Evolutionary conservation across 2,329 filamentous ascomycete genomes (phyloP), one percentile per base, ranked within the genome.

Genomic region (Penicillium sp.): DNA sequence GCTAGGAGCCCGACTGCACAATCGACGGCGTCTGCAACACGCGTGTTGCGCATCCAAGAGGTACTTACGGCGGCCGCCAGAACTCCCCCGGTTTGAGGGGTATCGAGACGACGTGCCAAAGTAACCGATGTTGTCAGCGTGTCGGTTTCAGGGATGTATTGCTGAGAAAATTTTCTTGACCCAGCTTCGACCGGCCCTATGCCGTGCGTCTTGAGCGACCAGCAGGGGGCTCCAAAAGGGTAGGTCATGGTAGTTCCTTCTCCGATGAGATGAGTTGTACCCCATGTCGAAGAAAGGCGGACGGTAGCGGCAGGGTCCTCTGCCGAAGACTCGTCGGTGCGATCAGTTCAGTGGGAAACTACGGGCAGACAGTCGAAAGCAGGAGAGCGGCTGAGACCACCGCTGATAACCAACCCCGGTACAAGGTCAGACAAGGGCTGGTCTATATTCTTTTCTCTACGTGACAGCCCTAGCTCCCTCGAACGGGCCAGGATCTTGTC

Each of bases 341-440:
- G 58, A 2, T 60, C 58, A 51, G 50, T 46, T 55, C 58, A 60
- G 33, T 60, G 58, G 31, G 58, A 60, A 6, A 53, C 58, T 25
- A 54, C 50, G 29, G 58, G 54, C 13, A 51, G 25, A 21, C 50
- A 57, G 36, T 60, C 58, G 13, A 60, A 60, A 48, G 58, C 58
- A 4, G 58, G 58, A 4, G 58, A 60, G 43, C 58, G 58, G 31
- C 58, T 60, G n/a, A 60, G 50, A 38, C 58, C 58, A 55, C 58
- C 58, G n/a, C 50, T 58, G 27, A 52, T 43, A 33, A 60, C 25
- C 0, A 60, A 15, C 2, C 58, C 58, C 6, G 58, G 58, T 3
- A 60, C 54, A n/a, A 60, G 48, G 21, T 60, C 58, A 13, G 58
- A 58, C 31, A 60, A 41, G 16, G 58, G 54, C 23, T 52, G 44